phyloP scores from a whole-genome alignment of 805 yeast genomes.

The Schizosaccharomyces cryophilus region DNA sequence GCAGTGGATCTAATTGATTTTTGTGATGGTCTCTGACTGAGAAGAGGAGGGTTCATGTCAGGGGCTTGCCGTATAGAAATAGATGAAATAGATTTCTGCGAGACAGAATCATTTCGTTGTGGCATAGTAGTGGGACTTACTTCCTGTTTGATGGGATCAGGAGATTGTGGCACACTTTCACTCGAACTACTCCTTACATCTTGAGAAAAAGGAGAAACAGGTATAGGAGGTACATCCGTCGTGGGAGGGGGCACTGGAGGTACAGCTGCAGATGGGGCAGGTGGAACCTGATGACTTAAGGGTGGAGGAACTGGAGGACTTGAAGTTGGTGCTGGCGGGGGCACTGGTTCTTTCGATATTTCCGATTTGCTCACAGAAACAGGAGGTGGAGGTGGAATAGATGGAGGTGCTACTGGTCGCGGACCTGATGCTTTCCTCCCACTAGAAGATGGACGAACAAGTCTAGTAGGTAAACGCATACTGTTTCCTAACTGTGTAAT shows the following conservation, averaged over 20 bases:
- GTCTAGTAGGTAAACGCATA: not conserved
- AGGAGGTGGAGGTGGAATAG: not conserved
- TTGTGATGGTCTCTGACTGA: not conserved
- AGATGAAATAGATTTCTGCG: no score
- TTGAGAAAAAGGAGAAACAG: not conserved
- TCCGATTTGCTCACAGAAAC: not conserved
- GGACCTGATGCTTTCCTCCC: conserved; percentile 2
- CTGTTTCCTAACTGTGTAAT: not conserved
- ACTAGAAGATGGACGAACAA: not conserved
- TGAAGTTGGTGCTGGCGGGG: conserved; percentile 3
- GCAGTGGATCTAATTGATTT: not conserved
- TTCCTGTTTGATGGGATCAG: no score
- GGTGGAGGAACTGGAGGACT: conserved; percentile 7
- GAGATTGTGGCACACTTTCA: no score
- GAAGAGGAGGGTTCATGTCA: not conserved
- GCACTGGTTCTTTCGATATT: not conserved
- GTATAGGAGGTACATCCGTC: conserved; percentile 4
- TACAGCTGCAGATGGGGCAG: not conserved
- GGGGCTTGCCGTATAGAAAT: no score
- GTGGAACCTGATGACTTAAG: conserved; percentile 3
- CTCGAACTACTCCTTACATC: no score
- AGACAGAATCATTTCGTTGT: no score
- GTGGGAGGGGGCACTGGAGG: conserved; percentile 4
- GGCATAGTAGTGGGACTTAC: no score
- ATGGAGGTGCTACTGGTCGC: conserved; percentile 4